A percentile compares a stretch with the other conserved stretches of the same genome.
These are phyloP conservation scores for Termitomyces sp. DNA, from an alignment of 768 basidiomycete genomes.

Conservation along the genomic window DNA sequence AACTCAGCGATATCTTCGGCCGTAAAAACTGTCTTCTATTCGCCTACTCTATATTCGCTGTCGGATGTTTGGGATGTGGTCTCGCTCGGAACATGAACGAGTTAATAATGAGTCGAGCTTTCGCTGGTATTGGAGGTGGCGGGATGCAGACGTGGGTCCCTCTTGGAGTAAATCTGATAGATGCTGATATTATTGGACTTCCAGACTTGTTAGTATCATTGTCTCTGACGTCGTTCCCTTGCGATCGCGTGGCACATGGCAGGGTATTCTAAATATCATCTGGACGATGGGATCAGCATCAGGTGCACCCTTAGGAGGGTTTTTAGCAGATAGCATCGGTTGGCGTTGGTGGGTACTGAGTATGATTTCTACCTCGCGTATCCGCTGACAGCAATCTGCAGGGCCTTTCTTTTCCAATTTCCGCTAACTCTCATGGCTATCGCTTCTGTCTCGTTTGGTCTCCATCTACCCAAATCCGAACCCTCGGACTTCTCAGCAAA, in stretches of 20 bases:
- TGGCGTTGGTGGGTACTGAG: conserved; percentile 54
- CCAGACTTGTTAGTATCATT: conserved; percentile 58
- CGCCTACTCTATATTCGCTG: conserved; percentile 48
- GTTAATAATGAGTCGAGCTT: conserved; percentile 47
- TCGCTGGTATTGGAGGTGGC: conserved; percentile 59
- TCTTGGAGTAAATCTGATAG: neutral
- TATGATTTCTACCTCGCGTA: neutral
- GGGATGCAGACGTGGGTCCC: conserved; percentile 57
- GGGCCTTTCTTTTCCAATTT: conserved; percentile 60
- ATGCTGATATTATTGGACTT: neutral
- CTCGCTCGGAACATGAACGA: conserved; percentile 51
- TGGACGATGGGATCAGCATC: conserved; percentile 54
- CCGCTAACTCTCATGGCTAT: conserved; percentile 55
- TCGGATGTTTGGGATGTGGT: conserved; percentile 54
- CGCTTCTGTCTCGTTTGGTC: conserved; percentile 45
- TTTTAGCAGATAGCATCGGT: conserved; percentile 58
- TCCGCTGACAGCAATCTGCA: conserved; percentile 12
- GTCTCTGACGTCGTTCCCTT: conserved; percentile 65
- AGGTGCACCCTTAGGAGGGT: conserved; percentile 63
- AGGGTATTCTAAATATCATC: conserved; percentile 62
- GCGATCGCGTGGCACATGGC: conserved; percentile 64
- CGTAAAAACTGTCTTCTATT: conserved; percentile 55
- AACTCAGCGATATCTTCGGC: conserved; percentile 65
- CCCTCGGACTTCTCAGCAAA: conserved; percentile 43
- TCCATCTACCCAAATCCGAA: conserved; percentile 47